Evolutionary conservation across 1,284 basidiomycete species (phyloP), one percentile per base, ranked within the genome.

Genomic region (Phylloporus sp.): DNA sequence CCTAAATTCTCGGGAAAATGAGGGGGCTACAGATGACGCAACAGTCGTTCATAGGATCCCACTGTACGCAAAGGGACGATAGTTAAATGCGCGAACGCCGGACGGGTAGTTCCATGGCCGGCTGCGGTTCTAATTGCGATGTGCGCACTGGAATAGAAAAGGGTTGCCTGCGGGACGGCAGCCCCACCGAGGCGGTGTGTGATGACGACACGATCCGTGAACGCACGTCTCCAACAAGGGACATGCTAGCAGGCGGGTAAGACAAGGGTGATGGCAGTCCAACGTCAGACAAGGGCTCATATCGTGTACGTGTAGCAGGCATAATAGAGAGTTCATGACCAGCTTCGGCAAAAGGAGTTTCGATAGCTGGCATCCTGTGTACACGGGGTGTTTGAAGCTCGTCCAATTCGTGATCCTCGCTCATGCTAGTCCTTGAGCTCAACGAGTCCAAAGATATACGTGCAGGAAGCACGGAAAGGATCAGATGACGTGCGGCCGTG

Each of bases 401-500:
- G 2, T 72, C 67, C 22, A 76, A 29, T 24, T 78, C 76, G 39
- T 69, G 76, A 31, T 75, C 74, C 58, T 78, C 77, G 53, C 67
- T 74, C 20, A 54, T 15, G 49, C 63, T 78, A 11, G 69, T 61
- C 56, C 55, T 73, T 2, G 77, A 76, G 56, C 69, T 73, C 28
- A 74, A 57, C 37, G 74, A 77, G 17, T 76, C 74, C 42, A 77
- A 42, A 37, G 77, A 76, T 17, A 77, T 46, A 10, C 76, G 76
- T 24, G 70, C 64, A 2, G 77, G 72, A 11, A 78, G 61, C 6
- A 65, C 56, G 18, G 74, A 76, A 26, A 70, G 47, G 12, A 78
- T 59, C 29, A 71, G 62, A 24, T 66, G 66, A n/a, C 73, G 72
- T 26, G 73, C 72, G 2, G 70, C 28, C 24, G 58, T 47, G 22